Percentiles rank a stretch among this genome's conserved stretches.
Conservation (phyloP, 345 rosid species). For the Boechera retrofracta region DNA sequence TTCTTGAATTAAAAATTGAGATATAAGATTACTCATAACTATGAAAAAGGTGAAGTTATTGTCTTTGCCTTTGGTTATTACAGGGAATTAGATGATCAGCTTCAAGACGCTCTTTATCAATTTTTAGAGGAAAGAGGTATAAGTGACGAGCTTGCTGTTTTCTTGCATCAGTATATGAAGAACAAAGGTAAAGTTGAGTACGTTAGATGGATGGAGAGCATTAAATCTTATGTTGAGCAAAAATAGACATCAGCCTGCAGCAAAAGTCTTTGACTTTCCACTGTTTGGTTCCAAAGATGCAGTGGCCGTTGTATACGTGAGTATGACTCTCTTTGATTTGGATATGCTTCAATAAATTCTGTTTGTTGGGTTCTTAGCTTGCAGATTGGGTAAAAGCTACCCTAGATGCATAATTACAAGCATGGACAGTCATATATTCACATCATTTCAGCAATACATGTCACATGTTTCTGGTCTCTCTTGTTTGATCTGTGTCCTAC, state of each 20-base stretch:
- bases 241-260: constrained; percentile 40
- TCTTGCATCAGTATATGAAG: constrained; percentile 79
- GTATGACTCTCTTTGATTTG: constrained; percentile 15
- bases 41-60: constrained; percentile 11
- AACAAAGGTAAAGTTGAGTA: constrained; percentile 74
- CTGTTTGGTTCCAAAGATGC: constrained; percentile 10
- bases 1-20: not conserved
- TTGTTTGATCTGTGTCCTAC: not conserved
- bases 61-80: constrained; percentile 37
- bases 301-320: constrained; percentile 15
- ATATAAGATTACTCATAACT: constrained; percentile 1
- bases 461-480: constrained; percentile 5
- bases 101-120: constrained; percentile 70
- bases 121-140: constrained; percentile 76
- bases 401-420: not conserved
- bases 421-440: not conserved
- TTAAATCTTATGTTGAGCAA: constrained; percentile 70
- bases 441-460: not conserved
- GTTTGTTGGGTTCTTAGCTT: constrained; percentile 9
- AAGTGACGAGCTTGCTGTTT: constrained; percentile 64
- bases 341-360: constrained; percentile 18
- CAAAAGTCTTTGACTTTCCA: not conserved
- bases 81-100: constrained; percentile 86
- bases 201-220: constrained; percentile 72
- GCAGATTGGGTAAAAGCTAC: constrained; percentile 22